Evolutionary conservation across 306 rosid species (phyloP), one percentile per base, ranked within the genome.

Genomic region (Astragalus glycyphyllos): DNA sequence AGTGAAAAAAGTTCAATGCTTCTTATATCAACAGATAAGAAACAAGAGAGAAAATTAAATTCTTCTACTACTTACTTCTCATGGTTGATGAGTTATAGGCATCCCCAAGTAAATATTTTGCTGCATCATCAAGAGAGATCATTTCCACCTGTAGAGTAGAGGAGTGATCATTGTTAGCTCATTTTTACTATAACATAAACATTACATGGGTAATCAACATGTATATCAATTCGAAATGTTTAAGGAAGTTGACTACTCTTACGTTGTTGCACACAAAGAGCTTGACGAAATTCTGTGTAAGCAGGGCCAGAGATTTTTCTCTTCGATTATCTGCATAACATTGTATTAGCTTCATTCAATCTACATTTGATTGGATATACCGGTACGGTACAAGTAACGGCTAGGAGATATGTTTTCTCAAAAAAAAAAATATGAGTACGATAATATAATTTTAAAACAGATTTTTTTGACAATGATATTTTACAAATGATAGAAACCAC

Each of bases 121-220:
- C 97, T 15, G 96, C 99, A 45, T 91, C 97, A 2, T 94, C 99
- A 48, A 94, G 97, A 62, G 99, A 90, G 67, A 94, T 87, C 77
- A 88, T 6, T 40, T 89, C 85, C 11, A 71, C 81, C 99, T 94
- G 64, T 8, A 56, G 16, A 64, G 13, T 7, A 47, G 47, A 44
- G 45, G 47, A 44, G 45, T 13, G 75, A 56, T 60, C 38, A 71
- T 40, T 7, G 15, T 73, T 57, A 71, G 63, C 17, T 37, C n/a
- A 15, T 23, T 13, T 60, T 15, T 62, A 63, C 31, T 2, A 26
- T 26, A 2, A 4, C 26, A n/a, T 11, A 42, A 11, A 1, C 16
- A 6, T 37, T 17, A 34, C 48, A 15, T 4, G 5, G n/a, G 1
- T 46, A 74, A 56, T n/a, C 5, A 79, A 44, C 38, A 26, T 23